phyloP scores from a whole-genome alignment of 2,329 filamentous ascomycete species.

The Xylaria sp. region DNA sequence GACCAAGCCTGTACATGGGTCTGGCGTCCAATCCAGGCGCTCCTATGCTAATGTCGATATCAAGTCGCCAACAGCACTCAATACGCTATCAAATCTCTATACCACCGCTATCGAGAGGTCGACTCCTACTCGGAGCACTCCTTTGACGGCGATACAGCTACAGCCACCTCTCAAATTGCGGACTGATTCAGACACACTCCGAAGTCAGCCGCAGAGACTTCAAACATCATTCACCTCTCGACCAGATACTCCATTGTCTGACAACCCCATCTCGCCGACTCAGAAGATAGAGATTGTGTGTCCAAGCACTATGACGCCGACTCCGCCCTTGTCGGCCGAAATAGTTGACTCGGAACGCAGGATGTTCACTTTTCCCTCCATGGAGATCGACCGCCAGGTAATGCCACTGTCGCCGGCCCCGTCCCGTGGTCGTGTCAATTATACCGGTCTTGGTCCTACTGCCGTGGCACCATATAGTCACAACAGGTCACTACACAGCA shows the following conservation, averaged over 20 bases:
- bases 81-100: conserved; percentile 74
- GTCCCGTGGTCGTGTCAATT: conserved; percentile 53
- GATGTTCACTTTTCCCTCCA: conserved; percentile 60
- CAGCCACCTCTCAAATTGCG: conserved; percentile 54
- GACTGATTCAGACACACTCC: conserved; percentile 50
- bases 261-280: conserved; percentile 61
- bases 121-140: conserved; percentile 60
- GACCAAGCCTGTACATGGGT: conserved; percentile 59
- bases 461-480: conserved; percentile 66
- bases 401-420: conserved; percentile 52
- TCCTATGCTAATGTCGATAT: conserved; percentile 61
- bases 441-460: conserved; percentile 45
- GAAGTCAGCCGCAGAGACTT: conserved; percentile 49
- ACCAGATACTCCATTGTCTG: conserved; percentile 66
- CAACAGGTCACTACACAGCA: conserved; percentile 69
- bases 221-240: conserved; percentile 60
- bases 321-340: conserved; percentile 67
- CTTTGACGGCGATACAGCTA: conserved; percentile 63
- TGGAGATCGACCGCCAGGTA: conserved; percentile 47
- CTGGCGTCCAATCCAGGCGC: conserved; percentile 55
- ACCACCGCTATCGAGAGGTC: conserved; percentile 70
- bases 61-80: conserved; percentile 71
- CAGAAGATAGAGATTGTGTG: conserved; percentile 59
- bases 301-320: conserved; percentile 69
- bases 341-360: conserved; percentile 56